These are phyloP conservation scores for Pseudopediastrum boryanum DNA, from an alignment of 139 green algal genomes.

Conservation along the genomic window DNA sequence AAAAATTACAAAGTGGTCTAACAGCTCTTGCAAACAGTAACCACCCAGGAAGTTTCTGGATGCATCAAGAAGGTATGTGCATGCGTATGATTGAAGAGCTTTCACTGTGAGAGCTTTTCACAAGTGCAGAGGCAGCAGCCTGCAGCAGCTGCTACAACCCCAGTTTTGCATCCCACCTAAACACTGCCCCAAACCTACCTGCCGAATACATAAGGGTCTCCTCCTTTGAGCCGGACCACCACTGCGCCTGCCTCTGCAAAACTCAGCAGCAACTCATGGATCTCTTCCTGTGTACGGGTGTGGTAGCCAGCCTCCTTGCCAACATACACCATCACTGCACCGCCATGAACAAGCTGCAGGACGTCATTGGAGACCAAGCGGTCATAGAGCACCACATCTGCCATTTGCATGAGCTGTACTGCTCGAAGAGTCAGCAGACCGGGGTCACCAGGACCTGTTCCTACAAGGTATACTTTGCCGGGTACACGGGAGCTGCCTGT, in stretches of 20 bases:
- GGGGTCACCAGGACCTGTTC: slow-evolving; percentile 96
- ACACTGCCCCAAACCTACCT: slow-evolving; percentile 8
- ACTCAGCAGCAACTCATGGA: slow-evolving; percentile 89
- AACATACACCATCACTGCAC: slow-evolving; percentile 94
- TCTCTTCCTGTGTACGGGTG: slow-evolving; percentile 93
- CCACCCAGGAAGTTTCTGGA: not conserved
- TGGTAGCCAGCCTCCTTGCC: slow-evolving; percentile 96
- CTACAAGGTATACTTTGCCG: slow-evolving; percentile 90
- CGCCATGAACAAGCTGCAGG: slow-evolving; percentile 72
- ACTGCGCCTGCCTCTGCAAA: slow-evolving; percentile 85
- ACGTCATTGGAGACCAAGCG: slow-evolving; percentile 92
- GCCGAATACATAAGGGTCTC: slow-evolving; percentile 96
- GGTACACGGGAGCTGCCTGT: slow-evolving; percentile 10
- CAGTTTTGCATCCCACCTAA: too few species aligned
- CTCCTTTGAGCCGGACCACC: slow-evolving; percentile 90
- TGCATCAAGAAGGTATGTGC: not conserved
- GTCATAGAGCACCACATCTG: slow-evolving; percentile 98
- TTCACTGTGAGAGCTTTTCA: too few species aligned
- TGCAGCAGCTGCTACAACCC: too few species aligned
- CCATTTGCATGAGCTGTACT: slow-evolving; percentile 88
- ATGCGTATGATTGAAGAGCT: slow-evolving; percentile 2
- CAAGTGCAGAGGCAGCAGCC: too few species aligned
- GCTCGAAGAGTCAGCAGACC: slow-evolving; percentile 92
- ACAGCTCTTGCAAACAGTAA: too few species aligned
- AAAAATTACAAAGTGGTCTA: too few species aligned